These are phyloP conservation scores for Monotropa hypopitys DNA, from an alignment of 179 eudicot species.

Conservation along the genomic window DNA sequence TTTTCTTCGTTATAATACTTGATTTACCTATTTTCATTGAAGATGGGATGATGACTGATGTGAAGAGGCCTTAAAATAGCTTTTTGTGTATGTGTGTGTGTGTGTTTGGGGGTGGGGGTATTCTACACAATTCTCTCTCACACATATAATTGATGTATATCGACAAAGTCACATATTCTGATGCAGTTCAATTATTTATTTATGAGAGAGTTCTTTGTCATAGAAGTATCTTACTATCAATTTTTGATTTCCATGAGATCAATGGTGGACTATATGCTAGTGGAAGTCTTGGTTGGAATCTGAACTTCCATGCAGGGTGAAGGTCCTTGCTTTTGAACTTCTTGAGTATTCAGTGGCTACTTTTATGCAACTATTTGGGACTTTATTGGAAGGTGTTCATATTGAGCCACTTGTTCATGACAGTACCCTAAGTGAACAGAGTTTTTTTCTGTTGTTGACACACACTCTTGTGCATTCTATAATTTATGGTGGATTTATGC, in stretches of 20 bases:
- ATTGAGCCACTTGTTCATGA: background rate
- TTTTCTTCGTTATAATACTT: background rate
- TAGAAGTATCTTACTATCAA: background rate
- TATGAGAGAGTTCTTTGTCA: background rate
- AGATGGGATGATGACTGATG: background rate
- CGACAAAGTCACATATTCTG: background rate
- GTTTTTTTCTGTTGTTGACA: too few species aligned
- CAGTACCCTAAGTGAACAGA: too few species aligned
- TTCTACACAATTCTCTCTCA: background rate
- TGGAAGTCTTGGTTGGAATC: background rate
- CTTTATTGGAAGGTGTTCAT: background rate
- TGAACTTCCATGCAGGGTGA: background rate
- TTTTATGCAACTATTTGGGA: background rate
- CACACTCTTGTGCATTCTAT: background rate
- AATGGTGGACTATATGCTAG: background rate
- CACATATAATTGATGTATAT: too few species aligned
- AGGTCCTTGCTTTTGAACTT: background rate
- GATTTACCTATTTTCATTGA: background rate
- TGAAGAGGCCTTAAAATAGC: background rate
- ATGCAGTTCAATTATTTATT: background rate
- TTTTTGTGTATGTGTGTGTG: too few species aligned
- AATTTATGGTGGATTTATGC: background rate
- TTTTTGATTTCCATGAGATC: background rate
- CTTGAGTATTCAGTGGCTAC: background rate
- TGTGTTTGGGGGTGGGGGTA: too few species aligned